These are phyloP conservation scores for Cyclaneusma minus DNA, from an alignment of 2,329 filamentous ascomycete genomes.

Conservation along the genomic window DNA sequence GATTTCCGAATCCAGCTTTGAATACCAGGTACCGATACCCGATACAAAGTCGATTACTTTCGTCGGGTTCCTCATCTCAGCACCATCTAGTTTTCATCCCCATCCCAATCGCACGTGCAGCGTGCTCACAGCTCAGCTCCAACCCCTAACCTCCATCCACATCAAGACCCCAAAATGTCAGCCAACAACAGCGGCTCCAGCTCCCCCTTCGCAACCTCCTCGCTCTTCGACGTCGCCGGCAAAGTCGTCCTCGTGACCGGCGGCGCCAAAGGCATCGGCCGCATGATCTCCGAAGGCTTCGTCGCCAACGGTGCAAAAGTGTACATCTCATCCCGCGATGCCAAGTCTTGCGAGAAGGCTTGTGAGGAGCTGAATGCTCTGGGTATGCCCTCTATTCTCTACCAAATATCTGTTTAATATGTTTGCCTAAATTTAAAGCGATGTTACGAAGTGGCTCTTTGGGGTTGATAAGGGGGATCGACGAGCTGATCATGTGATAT, in stretches of 20 bases:
- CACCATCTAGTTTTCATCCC: no score
- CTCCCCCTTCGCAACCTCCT: no score
- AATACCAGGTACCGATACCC: no score
- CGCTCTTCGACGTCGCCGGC: slow-evolving; percentile 22
- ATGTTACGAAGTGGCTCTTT: not conserved
- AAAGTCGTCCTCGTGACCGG: slow-evolving; percentile 45
- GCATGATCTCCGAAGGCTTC: slow-evolving; percentile 53
- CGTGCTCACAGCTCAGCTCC: no score
- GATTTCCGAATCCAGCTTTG: no score
- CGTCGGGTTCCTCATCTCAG: no score
- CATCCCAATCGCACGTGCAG: no score
- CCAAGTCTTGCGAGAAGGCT: slow-evolving; percentile 42
- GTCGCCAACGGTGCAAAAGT: slow-evolving; percentile 51
- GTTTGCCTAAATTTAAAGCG: not conserved
- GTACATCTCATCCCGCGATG: slow-evolving; percentile 54
- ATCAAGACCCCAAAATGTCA: slow-evolving; percentile 1
- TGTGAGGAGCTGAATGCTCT: slow-evolving; percentile 38
- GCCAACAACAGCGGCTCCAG: no score
- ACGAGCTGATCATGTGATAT: slow-evolving; percentile 4
- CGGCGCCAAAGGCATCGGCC: slow-evolving; percentile 46
- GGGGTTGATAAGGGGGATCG: no score
- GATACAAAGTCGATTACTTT: no score
- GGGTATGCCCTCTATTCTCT: slow-evolving; percentile 19
- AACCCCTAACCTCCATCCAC: no score
- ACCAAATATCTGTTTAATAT: not conserved